Base-by-base conservation (phyloP, 225 moss, liverwort and hornwort species). In the Marchantia paleacea region DNA sequence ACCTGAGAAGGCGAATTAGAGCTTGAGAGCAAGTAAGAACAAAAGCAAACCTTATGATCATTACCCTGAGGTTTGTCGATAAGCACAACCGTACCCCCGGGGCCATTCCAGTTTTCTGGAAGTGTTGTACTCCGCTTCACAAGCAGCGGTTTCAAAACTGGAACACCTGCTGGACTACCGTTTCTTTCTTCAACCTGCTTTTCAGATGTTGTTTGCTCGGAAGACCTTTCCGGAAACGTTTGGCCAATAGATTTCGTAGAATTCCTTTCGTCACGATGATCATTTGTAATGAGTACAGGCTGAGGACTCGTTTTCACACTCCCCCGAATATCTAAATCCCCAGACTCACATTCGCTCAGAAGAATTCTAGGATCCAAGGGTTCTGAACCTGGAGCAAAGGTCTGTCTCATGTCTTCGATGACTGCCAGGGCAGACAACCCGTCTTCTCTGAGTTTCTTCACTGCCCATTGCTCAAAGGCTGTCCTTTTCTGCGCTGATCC, bases 41-140 rank as follows among this genome's bases (percentile, higher is more conserved):
- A 25, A 12, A 16, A 52, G 51, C 24, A 72, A n/a, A 20, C 4
- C 6, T 70, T 22, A 47, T 0, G 69, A 7, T 26, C 12, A 54
- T 75, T 63, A 77, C 77, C 78, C 51, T 85, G 86, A 70, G 97
- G 93, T 86, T 95, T 99, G 88, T 99, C 95, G 77, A 99, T 92
- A 47, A 99, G 89, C 79, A 95, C 91, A 30, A 95, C 95, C 13
- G 92, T 86, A 58, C 97, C 95, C 67, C 81, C 91, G n/a, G 83
- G 89, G 25, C 95, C 90, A 80, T 92, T 83, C 93, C 93, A 95
- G 31, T 92, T 78, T 80, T 90, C 88, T 3, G 95, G 92, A 73
- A 95, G 57, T 57, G 79, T 91, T 48, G 91, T 69, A 19, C 55
- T 84, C 24, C 91, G 83, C 82, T 88, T 83, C 55, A 88, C 82